Conservation (phyloP, 1,139 yeast species). For the Candida smagusa region DNA sequence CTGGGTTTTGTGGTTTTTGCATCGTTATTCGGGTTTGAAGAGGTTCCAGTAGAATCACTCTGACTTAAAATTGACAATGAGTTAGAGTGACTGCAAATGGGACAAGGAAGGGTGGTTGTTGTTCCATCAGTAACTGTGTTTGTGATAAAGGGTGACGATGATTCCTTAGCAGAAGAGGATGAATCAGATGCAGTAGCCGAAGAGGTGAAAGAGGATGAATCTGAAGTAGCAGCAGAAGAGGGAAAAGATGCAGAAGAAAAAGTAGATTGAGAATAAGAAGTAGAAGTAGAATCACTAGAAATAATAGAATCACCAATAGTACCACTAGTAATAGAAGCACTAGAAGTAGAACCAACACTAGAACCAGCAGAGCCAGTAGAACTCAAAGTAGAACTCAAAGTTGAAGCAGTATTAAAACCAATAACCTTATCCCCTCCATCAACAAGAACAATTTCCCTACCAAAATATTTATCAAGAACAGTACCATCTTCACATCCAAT, state of each 20-base stretch:
- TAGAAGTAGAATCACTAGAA: background rate
- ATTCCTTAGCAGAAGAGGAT: too few species aligned
- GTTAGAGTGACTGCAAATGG: background rate
- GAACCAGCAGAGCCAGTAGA: background rate
- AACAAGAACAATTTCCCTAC: conserved; percentile 10
- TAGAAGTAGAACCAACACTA: background rate
- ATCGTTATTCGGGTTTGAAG: too few species aligned
- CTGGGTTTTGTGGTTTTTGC: too few species aligned
- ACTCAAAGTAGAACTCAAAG: background rate
- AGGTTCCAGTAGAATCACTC: too few species aligned
- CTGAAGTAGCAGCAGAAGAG: too few species aligned
- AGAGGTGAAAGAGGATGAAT: background rate
- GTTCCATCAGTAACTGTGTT: background rate
- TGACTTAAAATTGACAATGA: too few species aligned
- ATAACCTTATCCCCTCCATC: conserved; percentile 9
- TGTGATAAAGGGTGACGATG: too few species aligned
- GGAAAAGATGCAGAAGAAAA: too few species aligned
- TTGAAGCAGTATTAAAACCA: conserved; percentile 1
- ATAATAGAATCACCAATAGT: background rate
- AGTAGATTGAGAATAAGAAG: too few species aligned
- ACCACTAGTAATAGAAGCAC: background rate
- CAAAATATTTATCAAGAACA: conserved; percentile 6
- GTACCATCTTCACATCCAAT: conserved; percentile 15
- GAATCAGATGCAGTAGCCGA: background rate
- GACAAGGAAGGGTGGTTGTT: background rate